These are phyloP conservation scores for Aspergillus sp. DNA, from an alignment of 2,329 filamentous ascomycete genomes.

Conservation along the genomic window DNA sequence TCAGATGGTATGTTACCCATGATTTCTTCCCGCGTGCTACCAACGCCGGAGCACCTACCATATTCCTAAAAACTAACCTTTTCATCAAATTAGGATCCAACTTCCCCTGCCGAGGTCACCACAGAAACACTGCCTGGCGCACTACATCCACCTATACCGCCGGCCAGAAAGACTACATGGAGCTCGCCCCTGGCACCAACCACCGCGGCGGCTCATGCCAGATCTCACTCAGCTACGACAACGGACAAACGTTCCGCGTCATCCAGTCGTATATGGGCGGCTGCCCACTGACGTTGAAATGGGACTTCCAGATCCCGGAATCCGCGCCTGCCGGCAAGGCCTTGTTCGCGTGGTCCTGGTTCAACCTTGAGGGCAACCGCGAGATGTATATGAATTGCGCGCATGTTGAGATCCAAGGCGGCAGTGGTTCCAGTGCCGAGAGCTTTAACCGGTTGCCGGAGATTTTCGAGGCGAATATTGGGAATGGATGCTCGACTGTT, in stretches of 20 bases:
- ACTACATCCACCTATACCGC: slow-evolving; percentile 62
- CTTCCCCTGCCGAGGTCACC: slow-evolving; percentile 74
- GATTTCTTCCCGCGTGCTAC: background rate
- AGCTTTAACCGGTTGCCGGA: background rate
- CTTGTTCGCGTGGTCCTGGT: slow-evolving; percentile 74
- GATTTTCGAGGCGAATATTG: slow-evolving; percentile 1
- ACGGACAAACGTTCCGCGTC: slow-evolving; percentile 67
- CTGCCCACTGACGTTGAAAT: slow-evolving; percentile 53
- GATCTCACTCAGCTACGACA: slow-evolving; percentile 70
- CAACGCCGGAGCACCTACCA: too few relatives aligned
- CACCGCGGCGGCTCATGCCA: slow-evolving; percentile 75
- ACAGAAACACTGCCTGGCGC: slow-evolving; percentile 47
- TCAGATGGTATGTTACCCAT: slow-evolving; percentile 40
- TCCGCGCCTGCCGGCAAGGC: slow-evolving; percentile 60
- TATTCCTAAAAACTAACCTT: background rate
- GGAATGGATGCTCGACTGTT: background rate
- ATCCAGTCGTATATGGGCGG: slow-evolving; percentile 60
- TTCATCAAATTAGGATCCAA: slow-evolving; percentile 42
- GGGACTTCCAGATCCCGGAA: slow-evolving; percentile 64
- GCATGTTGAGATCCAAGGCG: slow-evolving; percentile 54
- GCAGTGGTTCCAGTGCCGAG: background rate
- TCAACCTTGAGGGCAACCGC: slow-evolving; percentile 71
- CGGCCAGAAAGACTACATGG: slow-evolving; percentile 63
- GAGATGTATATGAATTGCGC: slow-evolving; percentile 89
- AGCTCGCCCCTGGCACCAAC: slow-evolving; percentile 58